These are phyloP conservation scores for Oryza punctata DNA, from an alignment of 176 grass and related monocot species.

Conservation along the genomic window DNA sequence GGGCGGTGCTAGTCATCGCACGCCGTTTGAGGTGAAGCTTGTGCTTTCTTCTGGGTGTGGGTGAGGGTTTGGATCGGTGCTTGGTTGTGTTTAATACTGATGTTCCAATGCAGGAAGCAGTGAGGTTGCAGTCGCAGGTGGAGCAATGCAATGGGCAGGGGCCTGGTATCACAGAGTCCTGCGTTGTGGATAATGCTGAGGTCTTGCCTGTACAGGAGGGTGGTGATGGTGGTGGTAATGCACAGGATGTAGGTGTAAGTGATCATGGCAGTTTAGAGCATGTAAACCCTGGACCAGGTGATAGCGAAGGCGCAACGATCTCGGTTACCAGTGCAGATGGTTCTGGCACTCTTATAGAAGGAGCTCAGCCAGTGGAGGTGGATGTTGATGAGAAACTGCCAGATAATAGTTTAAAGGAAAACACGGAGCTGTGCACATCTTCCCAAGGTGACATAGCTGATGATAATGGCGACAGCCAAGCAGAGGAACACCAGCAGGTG, in stretches of 20 bases:
- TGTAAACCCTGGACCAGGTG: neutral
- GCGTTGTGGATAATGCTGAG: neutral
- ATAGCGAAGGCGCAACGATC: neutral
- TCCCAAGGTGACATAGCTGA: constrained; percentile 10
- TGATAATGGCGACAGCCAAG: neutral
- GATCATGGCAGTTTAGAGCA: constrained; percentile 27
- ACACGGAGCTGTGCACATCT: constrained; percentile 13
- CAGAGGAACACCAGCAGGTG: constrained; percentile 20
- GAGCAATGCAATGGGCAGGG: constrained; percentile 58
- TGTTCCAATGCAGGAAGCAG: constrained; percentile 73
- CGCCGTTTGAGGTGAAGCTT: constrained; percentile 42
- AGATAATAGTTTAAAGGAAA: constrained; percentile 27
- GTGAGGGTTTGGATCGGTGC: neutral
- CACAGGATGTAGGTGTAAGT: neutral
- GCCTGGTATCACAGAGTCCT: constrained; percentile 13
- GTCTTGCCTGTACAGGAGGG: neutral
- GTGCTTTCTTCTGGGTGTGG: constrained; percentile 17
- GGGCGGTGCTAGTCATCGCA: constrained; percentile 25
- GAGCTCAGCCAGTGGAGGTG: constrained; percentile 13
- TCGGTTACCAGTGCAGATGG: neutral
- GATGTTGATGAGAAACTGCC: constrained; percentile 6
- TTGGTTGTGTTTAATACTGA: constrained; percentile 43
- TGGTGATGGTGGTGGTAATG: neutral
- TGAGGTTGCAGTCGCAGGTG: constrained; percentile 34
- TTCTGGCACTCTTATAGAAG: constrained; percentile 11